Evolutionary conservation across 106 monocot species (phyloP).

Genomic region (Dioscorea dumetorum): DNA sequence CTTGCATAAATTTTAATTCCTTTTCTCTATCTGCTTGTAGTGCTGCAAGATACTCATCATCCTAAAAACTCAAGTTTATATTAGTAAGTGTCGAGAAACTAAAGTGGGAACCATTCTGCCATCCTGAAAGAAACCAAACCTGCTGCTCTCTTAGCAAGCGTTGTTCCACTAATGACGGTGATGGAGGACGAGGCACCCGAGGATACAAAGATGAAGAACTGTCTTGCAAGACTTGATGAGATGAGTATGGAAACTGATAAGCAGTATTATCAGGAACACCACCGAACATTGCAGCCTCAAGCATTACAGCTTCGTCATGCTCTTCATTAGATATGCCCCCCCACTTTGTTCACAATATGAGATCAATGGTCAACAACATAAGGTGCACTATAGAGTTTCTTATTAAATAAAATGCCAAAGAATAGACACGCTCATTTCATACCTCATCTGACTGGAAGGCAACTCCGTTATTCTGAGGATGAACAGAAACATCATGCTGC

Average conservation of each 20-base stretch:
- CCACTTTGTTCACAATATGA: slow-evolving; percentile 46
- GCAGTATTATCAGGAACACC: slow-evolving; percentile 67
- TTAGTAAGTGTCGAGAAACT: not conserved
- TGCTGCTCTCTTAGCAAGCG: slow-evolving; percentile 84
- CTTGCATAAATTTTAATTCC: slow-evolving; percentile 69
- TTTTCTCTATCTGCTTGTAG: slow-evolving; percentile 90
- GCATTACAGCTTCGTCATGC: slow-evolving; percentile 98
- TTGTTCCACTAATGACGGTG: slow-evolving; percentile 72
- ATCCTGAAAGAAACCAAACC: slow-evolving; percentile 36
- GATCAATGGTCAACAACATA: not conserved
- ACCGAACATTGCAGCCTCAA: slow-evolving; percentile 99
- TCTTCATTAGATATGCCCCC: slow-evolving; percentile 89
- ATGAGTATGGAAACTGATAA: slow-evolving; percentile 52
- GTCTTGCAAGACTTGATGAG: slow-evolving; percentile 2
- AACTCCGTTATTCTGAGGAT: slow-evolving; percentile 33
- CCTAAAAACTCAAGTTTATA: slow-evolving; percentile 37
- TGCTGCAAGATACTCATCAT: slow-evolving; percentile 89
- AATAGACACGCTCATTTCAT: not conserved
- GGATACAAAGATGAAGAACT: slow-evolving; percentile 28
- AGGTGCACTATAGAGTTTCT: not conserved
- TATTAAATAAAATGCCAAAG: not conserved
- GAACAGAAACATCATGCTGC: slow-evolving; percentile 10
- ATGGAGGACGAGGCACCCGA: slow-evolving; percentile 46
- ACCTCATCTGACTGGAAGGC: slow-evolving; percentile 57
- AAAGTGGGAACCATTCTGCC: not conserved